Evolutionary conservation across 495 filamentous ascomycete genomes (phyloP).

Genomic region (Polyplosphaeria fusca): DNA sequence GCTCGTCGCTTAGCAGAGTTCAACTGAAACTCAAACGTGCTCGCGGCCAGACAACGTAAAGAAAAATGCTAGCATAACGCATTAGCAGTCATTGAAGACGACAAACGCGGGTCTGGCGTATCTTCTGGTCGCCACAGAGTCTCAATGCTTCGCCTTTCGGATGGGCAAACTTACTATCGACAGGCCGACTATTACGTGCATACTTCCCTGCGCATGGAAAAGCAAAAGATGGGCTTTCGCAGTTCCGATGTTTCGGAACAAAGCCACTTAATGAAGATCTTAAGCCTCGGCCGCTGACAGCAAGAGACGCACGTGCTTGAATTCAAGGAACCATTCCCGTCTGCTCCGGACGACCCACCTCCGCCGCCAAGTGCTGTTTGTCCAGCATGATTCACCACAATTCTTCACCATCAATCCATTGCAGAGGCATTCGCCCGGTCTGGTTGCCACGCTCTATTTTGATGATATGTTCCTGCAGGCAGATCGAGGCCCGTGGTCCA

Average conservation of each 20-base stretch:
- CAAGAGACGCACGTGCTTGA: constrained; percentile 17
- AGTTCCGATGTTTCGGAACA: not conserved
- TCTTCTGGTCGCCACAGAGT: not conserved
- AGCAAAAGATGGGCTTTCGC: not conserved
- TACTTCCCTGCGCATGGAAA: not conserved
- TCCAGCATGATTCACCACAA: constrained; percentile 7
- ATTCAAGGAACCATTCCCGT: constrained; percentile 21
- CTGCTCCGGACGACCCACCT: constrained; percentile 18
- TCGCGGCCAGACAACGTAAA: not conserved
- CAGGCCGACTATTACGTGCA: constrained; percentile 3
- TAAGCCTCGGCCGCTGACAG: constrained; percentile 5
- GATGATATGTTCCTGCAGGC: constrained; percentile 15
- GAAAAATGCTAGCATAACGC: not conserved
- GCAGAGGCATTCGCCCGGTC: constrained; percentile 14
- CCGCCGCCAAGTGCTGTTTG: constrained; percentile 15
- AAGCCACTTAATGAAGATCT: constrained; percentile 18
- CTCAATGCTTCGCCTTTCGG: not conserved
- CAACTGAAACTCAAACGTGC: not conserved
- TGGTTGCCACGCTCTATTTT: constrained; percentile 20
- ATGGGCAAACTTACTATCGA: not conserved
- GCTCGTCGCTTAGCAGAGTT: not conserved
- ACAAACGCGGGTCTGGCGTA: not conserved
- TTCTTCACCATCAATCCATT: constrained; percentile 22
- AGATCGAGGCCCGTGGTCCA: no score
- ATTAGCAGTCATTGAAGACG: not conserved